Conservation (phyloP, 2,329 filamentous ascomycete genomes). For the Rhynchosporium secalis region DNA sequence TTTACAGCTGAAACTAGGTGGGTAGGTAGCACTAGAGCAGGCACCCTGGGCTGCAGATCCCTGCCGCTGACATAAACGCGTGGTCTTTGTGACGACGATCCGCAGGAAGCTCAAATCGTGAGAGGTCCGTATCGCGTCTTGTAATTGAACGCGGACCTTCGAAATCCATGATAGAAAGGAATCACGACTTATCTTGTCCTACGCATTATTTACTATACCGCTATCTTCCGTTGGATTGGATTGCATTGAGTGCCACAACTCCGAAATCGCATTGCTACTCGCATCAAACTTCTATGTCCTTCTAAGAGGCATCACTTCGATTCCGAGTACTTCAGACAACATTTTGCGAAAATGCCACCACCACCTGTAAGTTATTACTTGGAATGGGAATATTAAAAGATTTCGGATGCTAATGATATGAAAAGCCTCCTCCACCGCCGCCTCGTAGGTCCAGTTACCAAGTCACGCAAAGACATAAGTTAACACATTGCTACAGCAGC, state of each 20-base stretch:
- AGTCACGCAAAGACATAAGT: not conserved
- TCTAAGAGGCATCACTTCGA: not conserved
- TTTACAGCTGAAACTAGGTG: too few relatives aligned
- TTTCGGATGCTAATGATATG: not conserved
- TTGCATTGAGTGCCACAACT: not conserved
- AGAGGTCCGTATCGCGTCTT: too few relatives aligned
- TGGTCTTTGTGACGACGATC: constrained; percentile 21
- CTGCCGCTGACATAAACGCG: constrained; percentile 2
- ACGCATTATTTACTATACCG: not conserved
- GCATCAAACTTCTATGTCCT: not conserved
- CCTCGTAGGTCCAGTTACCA: constrained; percentile 34
- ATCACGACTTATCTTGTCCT: not conserved
- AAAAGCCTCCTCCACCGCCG: constrained; percentile 67
- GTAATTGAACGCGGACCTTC: not conserved
- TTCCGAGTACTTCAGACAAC: not conserved
- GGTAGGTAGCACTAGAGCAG: too few relatives aligned
- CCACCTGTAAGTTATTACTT: constrained; percentile 17
- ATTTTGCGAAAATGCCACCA: constrained; percentile 25
- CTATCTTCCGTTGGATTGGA: not conserved
- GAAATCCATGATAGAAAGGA: too few relatives aligned
- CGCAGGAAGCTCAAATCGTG: constrained; percentile 1
- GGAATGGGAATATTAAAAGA: too few relatives aligned
- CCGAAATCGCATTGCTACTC: not conserved
- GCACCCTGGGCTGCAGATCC: not conserved
- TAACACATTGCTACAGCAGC: constrained; percentile 24